These are phyloP conservation scores for Vitis hybrid DNA, from an alignment of 177 flowering plant species.

Conservation along the genomic window DNA sequence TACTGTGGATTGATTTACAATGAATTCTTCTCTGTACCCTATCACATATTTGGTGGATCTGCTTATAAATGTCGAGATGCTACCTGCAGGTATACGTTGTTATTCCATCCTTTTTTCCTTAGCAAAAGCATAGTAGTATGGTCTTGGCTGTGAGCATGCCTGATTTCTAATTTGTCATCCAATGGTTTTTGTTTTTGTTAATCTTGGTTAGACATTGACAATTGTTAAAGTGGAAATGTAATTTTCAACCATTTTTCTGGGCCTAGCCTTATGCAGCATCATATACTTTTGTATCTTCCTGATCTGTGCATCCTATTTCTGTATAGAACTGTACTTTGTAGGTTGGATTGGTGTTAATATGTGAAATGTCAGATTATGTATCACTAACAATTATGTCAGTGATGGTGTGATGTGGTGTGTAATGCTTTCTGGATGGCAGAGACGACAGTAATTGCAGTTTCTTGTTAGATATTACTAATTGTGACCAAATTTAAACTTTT, in stretches of 20 bases:
- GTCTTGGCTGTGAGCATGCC: background rate
- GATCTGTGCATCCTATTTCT: background rate
- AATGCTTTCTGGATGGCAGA: no score
- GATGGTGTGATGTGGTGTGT: no score
- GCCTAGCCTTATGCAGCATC: background rate
- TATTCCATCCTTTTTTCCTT: background rate
- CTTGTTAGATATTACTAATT: no score
- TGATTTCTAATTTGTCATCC: background rate
- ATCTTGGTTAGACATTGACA: background rate
- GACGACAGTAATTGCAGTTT: no score
- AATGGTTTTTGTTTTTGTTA: background rate
- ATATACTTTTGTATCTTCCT: background rate
- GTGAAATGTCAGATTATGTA: no score
- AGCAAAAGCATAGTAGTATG: background rate
- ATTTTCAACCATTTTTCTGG: background rate
- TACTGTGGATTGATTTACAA: slow-evolving; percentile 97
- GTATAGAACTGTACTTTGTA: no score
- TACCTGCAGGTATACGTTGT: slow-evolving; percentile 68
- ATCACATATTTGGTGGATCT: slow-evolving; percentile 83
- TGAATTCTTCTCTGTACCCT: slow-evolving; percentile 96
- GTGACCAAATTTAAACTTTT: no score
- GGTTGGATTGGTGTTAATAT: no score
- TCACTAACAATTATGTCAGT: no score
- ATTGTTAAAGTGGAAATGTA: background rate
- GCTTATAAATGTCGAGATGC: slow-evolving; percentile 88